Evolutionary conservation across 2,329 filamentous ascomycete species (phyloP).

Genomic region (Volutella citrinella): DNA sequence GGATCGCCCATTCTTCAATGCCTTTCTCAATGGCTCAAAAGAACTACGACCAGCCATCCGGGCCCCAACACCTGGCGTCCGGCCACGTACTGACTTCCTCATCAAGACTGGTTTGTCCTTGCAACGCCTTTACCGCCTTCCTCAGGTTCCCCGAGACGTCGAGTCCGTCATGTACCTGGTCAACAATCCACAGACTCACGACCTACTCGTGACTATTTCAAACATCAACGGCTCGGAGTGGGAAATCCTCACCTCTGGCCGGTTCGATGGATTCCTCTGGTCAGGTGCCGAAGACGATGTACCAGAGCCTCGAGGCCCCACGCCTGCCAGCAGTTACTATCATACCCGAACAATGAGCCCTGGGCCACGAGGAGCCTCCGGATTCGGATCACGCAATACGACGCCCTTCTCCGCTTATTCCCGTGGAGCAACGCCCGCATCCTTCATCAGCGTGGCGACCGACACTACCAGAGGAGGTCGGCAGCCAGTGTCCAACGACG

Average conservation of each 20-base stretch:
- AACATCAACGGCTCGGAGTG: constrained; percentile 91
- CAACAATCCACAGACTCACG: constrained; percentile 77
- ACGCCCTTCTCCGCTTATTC: constrained; percentile 52
- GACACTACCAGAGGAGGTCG: constrained; percentile 41
- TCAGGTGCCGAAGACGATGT: constrained; percentile 73
- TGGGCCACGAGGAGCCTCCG: constrained; percentile 38
- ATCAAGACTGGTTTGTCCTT: constrained; percentile 73
- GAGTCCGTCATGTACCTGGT: constrained; percentile 84
- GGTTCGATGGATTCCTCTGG: constrained; percentile 94
- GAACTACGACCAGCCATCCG: constrained; percentile 55
- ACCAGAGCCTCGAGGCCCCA: constrained; percentile 52
- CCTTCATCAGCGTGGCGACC: constrained; percentile 57
- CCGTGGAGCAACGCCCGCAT: constrained; percentile 54
- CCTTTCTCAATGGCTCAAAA: constrained; percentile 63
- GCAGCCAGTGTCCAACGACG: constrained; percentile 78
- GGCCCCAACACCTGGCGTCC: constrained; percentile 67
- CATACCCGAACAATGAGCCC: constrained; percentile 38
- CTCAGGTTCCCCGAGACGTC: constrained; percentile 72
- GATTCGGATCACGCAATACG: constrained; percentile 42
- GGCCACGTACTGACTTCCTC: constrained; percentile 69
- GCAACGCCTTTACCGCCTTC: constrained; percentile 79
- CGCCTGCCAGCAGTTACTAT: constrained; percentile 49
- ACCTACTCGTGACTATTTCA: constrained; percentile 80
- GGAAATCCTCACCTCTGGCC: constrained; percentile 91
- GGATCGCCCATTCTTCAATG: constrained; percentile 78